Evolutionary conservation across 768 basidiomycete species (phyloP), one percentile per base, ranked within the genome.

Genomic region (Lactarius sanguifluus): DNA sequence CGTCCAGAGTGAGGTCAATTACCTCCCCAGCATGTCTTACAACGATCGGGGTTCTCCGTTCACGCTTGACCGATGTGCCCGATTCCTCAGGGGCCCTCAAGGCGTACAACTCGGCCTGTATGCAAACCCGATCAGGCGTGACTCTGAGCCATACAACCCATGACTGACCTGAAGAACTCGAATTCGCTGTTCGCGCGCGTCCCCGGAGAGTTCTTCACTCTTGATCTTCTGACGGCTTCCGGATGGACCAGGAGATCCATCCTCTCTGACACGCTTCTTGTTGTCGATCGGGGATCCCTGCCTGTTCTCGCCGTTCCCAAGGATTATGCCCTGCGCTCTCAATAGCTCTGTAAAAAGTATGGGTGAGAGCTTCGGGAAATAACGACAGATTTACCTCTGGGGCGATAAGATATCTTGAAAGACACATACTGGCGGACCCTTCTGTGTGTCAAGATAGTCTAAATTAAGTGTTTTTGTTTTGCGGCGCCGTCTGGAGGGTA

Each of bases 331-430:
- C 5, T 67, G 57, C 3, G 66, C 66, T 43, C 36, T 63, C 62
- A 67, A 59, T 40, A 66, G 7, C 34, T 58, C 65, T 66, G 40
- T 2, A 47, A 5, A n/a, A 58, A 3, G 23, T 5, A 57, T 66
- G 20, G 43, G 47, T 30, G 8, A 34, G 16, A 18, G 3, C 5
- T 8, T 16, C 2, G 20, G 18, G 13, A 59, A 52, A 2, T 7
- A 3, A 28, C 3, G 61, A 25, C 28, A 52, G 10, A 2, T 6
- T 34, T 47, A 66, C 65, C 61, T 59, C 61, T 66, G 23, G 65
- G 65, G 10, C 65, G 65, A 62, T 67, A 67, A 32, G 32, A 56
- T 28, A 67, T 16, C 57, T 64, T 67, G 41, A 67, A 28, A 10
- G 52, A 45, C 18, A 25, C 45, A 45, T 10, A 47, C n/a, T 1